phyloP scores from a whole-genome alignment of 2,329 filamentous ascomycete species.

The Botrytis elliptica region DNA sequence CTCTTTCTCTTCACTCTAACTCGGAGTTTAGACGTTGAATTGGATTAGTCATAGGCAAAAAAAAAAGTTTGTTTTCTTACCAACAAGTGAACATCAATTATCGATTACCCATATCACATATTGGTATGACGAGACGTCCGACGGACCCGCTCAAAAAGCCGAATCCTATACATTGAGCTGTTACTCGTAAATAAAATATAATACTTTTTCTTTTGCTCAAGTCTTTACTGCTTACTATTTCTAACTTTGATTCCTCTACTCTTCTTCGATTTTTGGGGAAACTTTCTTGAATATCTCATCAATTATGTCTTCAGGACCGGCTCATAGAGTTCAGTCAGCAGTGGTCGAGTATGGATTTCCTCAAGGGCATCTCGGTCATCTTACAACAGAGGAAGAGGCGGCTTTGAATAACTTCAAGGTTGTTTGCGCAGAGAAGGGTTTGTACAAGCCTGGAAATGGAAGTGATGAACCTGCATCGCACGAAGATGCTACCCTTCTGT shows the following conservation, averaged over 20 bases:
- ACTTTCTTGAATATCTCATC: not conserved
- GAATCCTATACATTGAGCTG: not conserved
- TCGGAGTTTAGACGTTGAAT: not conserved
- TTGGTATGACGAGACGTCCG: slow-evolving; percentile 12
- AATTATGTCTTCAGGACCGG: slow-evolving; percentile 35
- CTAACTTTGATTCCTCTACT: not conserved
- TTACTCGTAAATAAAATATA: not conserved
- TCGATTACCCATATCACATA: not conserved
- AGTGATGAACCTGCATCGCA: slow-evolving; percentile 52
- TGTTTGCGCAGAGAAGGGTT: slow-evolving; percentile 61
- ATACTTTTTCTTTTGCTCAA: not conserved
- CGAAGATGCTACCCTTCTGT: slow-evolving; percentile 73
- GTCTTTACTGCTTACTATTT: not conserved
- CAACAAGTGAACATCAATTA: not conserved
- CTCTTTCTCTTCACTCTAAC: not conserved
- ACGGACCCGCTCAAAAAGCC: slow-evolving; percentile 13
- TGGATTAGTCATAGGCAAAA: not conserved
- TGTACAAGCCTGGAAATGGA: slow-evolving; percentile 52
- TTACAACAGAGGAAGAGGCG: slow-evolving; percentile 65
- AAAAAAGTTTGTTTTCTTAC: not conserved
- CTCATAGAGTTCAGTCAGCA: slow-evolving; percentile 39
- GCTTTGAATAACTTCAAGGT: slow-evolving; percentile 72
- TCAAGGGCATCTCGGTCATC: slow-evolving; percentile 75
- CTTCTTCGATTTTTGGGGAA: not conserved
- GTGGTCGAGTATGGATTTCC: slow-evolving; percentile 57